Evolutionary conservation across 768 basidiomycete genomes (phyloP), one percentile per base, ranked within the genome.

Genomic region (Tylopilus sp.): DNA sequence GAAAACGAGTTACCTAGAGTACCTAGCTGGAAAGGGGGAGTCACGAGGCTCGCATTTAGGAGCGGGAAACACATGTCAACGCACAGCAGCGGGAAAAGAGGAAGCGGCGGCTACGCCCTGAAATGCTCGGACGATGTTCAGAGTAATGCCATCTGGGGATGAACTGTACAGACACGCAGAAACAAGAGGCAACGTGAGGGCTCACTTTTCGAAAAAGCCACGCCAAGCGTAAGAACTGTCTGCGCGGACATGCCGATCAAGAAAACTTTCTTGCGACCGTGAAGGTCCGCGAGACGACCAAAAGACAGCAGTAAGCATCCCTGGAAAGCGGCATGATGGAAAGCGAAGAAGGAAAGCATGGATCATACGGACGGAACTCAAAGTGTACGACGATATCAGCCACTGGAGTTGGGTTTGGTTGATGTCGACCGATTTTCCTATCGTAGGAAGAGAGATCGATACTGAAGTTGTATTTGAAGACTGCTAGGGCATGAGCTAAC

Each of bases 71-170:
- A 22, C 6, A 12, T 43, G 30, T 26, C 13, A 52, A 61, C 75
- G 62, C 72, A 88, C 86, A 10, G 83, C 75, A 13, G 89, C 80
- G 6, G 90, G 90, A 15, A 91, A 80, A 4, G 77, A 77, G 0
- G 89, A 90, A 0, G 91, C 88, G 0, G 78, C 78, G 1, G 90
- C 93, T 17, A 86, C 70, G 3, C 93, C 93, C 56, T 91, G 87
- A 17, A 91, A 65, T 0, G 79, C 94, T 52, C 94, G 77, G 15
- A 93, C 73, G 15, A 94, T 67, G 53, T 84, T 79, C 31, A 97
- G 70, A 0, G 79, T 77, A 8, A 85, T 66, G 7, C 77, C 73
- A 58, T 80, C 85, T 86, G n/a, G n/a, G n/a, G n/a, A n/a, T n/a
- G n/a, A n/a, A n/a, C n/a, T n/a, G n/a, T n/a, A n/a, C n/a, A n/a